These are phyloP conservation scores for Funneliformis geosporum DNA, from an alignment of 192 early-diverging fungal genomes.

Conservation along the genomic window DNA sequence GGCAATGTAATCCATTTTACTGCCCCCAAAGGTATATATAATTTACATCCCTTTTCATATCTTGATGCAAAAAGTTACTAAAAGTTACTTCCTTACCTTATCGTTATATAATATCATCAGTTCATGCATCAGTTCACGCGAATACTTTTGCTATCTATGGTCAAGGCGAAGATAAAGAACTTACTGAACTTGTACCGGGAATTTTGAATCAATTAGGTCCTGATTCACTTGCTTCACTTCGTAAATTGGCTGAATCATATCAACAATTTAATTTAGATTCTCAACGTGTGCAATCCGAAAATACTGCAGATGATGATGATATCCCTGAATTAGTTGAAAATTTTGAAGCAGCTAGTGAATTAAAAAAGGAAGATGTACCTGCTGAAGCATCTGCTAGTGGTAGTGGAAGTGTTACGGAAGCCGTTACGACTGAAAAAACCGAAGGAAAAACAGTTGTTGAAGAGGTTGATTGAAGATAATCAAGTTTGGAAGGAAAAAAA, in stretches of 20 bases:
- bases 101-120: neutral
- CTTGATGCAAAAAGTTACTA: neutral
- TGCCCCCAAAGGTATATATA: constrained; percentile 74
- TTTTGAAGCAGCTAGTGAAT: constrained; percentile 54
- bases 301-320: constrained; percentile 80
- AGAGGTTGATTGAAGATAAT: neutral
- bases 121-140: constrained; percentile 54
- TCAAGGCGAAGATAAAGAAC: constrained; percentile 74
- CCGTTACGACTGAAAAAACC: neutral
- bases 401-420: neutral
- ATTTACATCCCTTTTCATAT: too few relatives aligned
- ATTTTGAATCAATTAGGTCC: constrained; percentile 87
- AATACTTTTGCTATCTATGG: constrained; percentile 98
- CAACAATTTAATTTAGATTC: constrained; percentile 54
- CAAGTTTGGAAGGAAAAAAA: too few relatives aligned
- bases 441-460: neutral
- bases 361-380: constrained; percentile 14
- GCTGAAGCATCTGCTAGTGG: neutral
- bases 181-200: constrained; percentile 78
- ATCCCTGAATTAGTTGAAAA: constrained; percentile 91
- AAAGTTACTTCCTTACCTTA: neutral
- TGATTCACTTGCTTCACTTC: constrained; percentile 84
- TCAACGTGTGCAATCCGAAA: constrained; percentile 51
- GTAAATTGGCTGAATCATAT: constrained; percentile 84
- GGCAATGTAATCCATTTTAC: constrained; percentile 92